Base-by-base conservation (phyloP, 768 basidiomycete species). In the Nidularia pulvinata region DNA sequence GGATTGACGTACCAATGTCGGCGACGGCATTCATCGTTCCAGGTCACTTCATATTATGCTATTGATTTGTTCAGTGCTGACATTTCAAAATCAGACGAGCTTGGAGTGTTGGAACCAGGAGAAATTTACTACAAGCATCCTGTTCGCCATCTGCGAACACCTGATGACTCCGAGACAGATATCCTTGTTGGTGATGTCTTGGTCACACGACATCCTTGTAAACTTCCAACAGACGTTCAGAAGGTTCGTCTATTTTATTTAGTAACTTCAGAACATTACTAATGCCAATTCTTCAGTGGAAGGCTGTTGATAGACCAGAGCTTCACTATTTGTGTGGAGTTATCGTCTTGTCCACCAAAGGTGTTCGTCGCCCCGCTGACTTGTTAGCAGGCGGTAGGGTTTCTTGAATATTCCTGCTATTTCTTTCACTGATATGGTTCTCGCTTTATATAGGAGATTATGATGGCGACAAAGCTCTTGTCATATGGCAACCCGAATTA, bases 191-290 rank as follows among this genome's bases (percentile, higher is more conserved):
- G 87, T 0, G 79, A 84, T 57, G 81, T 86, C 7, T 63, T 90
- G 55, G 67, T 89, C 9, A 83, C 83, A 2, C 70, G 86, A 22
- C 76, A 84, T 62, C 88, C 88, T n/a, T 89, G 87, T 66, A 88
- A 86, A 56, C 66, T 88, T 1, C 85, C 87, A 1, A 84, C 80
- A 0, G 88, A 90, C 63, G 74, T 81, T 0, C 83, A 83, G 58
- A 88, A 85, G 72, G 85, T 84, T 56, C 22, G 67, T 34, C 50
- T 37, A 30, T 16, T 42, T 25, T 34, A 49, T 25, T 34, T 39
- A 10, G 10, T 16, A 39, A 10, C 37, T 39, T 39, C 37, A 10
- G 37, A 19, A 19, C 16, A 16, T 45, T 44, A 14, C 45, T 48
- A 19, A 11, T 25, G 11, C 11, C 22, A 22, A 32, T 5, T 11